Conservation (phyloP, 768 basidiomycete species). For the Mycena alexandri region DNA sequence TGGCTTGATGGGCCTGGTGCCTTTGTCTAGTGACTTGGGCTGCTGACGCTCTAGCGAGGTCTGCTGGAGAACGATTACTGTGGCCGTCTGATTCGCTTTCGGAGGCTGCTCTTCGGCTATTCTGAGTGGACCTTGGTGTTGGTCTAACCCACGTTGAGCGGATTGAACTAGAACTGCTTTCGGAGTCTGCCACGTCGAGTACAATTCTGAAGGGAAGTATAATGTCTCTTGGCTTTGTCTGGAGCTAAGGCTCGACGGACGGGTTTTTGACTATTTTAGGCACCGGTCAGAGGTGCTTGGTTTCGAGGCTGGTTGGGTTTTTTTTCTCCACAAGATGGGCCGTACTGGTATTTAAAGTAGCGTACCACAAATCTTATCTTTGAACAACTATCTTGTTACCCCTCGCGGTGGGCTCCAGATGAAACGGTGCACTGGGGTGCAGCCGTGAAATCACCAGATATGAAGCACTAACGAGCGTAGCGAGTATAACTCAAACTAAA, state of each 20-base stretch:
- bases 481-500: no score
- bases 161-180: neutral
- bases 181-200: neutral
- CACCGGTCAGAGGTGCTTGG: neutral
- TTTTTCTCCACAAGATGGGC: neutral
- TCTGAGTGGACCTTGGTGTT: no score
- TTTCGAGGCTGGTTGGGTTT: no score
- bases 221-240: neutral
- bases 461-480: no score
- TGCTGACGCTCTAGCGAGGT: no score
- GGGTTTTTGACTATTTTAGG: neutral
- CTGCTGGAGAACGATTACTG: no score
- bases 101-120: no score
- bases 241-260: slow-evolving; percentile 4
- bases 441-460: slow-evolving; percentile 18
- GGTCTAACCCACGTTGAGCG: neutral
- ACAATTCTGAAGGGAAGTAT: neutral
- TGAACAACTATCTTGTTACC: no score
- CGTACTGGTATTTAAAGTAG: neutral
- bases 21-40: no score
- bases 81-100: no score
- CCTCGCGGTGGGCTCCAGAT: slow-evolving; percentile 12
- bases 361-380: no score
- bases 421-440: slow-evolving; percentile 12
- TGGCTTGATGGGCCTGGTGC: no score